Base-by-base conservation (phyloP, 2,329 filamentous ascomycete species). In the Scedosporium aurantiacum region DNA sequence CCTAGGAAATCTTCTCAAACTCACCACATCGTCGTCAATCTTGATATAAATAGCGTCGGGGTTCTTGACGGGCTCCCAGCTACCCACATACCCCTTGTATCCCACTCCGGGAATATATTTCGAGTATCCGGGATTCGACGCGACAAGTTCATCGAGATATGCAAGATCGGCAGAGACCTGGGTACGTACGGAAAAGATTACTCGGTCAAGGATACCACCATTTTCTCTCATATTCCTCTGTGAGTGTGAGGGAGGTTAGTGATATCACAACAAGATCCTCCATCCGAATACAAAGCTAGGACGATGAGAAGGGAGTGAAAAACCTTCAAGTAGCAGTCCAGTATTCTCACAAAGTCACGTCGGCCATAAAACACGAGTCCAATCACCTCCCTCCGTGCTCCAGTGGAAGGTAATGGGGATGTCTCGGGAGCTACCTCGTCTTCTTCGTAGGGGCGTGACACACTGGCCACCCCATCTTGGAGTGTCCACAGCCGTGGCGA, bases 331-430 rank as follows among this genome's bases (percentile, higher is more conserved):
- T 79, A 80, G 63, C 78, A 80, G 63, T 78, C 76, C 47, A 80
- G 65, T 28, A 79, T 73, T 37, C 76, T 74, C 25, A 79, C 75
- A 8, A 74, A 73, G 61, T 71, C 68, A 58, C 73, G 73, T 16
- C 77, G 72, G 21, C 77, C 78, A 63, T 72, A 79, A 62, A 79
- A 79, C 0, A 79, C 74, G 61, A 79, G 70, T 16, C 71, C 77
- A 62, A 78, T 71, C n/a, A 79, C 68, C 64, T 73, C 27, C 41
- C 41, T 60, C 21, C 4, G 54, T 37, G 10, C 32, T 37, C 12
- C 32, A 14, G 14, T 12, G 1, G 32, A 37, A 37, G 32, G 10
- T 4, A 10, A 3, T 12, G 8, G 32, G 32, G 32, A 5, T 37
- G 8, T 37, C 32, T 37, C 32, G 32, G 10, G 32, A 37, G 4